Evolutionary conservation across 257 asterid species (phyloP), one percentile per base, ranked within the genome.

Genomic region (Leonotis leonurus): DNA sequence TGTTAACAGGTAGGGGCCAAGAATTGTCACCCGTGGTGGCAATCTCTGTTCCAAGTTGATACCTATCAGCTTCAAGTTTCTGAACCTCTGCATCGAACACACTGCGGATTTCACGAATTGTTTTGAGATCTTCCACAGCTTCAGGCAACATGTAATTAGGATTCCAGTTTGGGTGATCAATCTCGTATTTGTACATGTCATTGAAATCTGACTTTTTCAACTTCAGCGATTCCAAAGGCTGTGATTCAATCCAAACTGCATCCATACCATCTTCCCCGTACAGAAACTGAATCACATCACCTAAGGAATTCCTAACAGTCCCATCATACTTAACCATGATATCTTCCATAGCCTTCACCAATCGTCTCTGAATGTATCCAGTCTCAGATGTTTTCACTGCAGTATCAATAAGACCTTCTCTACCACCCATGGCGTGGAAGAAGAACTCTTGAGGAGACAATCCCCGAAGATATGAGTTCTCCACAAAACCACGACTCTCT

Each of bases 381-480:
- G 99, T 93, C 81, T 93, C 99, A 27, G 99, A 93, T 40, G 99
- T 93, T 78, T 93, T 93, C 77, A 93, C 99, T 1, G 99, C 99
- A 36, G 99, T 93, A 68, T 93, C 99, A 43, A 93, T 93, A 22
- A 93, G 89, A 82, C 99, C 97, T 80, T 93, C 99, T 73, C 99
- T 85, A 82, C 99, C 99, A 77, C 99, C 99, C 99, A 93, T 93
- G 55, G 99, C 99, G 70, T 93, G 99, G 80, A 93, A 93, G 80
- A 93, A 93, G 80, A 93, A 93, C 73, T 93, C 99, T 67, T 89
- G 99, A 5, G 99, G 99, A 17, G 96, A 87, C 85, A 93, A 69
- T 41, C 99, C 99, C 44, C 97, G 84, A 41, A 93, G 87, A 69
- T 93, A 93, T 4, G 99, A 93, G 77, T 93, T 93, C 85, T 89